Conservation (phyloP, 805 yeast genomes). For the Hanseniaspora nectarophila region DNA sequence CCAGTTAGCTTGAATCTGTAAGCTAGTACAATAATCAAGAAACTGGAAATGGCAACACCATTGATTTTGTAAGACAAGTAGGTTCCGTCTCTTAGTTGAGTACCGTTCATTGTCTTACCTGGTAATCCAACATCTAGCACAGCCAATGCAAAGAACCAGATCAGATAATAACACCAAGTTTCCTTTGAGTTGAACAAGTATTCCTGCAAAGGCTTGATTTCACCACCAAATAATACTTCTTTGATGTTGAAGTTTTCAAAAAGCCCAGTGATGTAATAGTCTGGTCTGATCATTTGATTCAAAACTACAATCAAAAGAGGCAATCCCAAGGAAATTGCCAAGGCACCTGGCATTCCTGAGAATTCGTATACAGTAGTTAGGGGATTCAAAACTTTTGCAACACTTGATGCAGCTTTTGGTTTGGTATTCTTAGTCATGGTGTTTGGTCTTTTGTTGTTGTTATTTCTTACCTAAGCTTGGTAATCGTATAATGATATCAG, state of each 20-base stretch:
- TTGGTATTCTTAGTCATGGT: background rate
- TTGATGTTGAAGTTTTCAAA: conserved; percentile 31
- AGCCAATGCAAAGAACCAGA: conserved; percentile 63
- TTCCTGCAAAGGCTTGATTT: conserved; percentile 27
- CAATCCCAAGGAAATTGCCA: conserved; percentile 50
- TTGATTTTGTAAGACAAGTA: conserved; percentile 65
- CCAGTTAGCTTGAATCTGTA: conserved; percentile 43
- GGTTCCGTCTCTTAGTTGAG: conserved; percentile 63
- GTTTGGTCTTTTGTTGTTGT: background rate
- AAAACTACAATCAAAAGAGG: conserved; percentile 53
- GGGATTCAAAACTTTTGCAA: conserved; percentile 53
- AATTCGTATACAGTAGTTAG: conserved; percentile 61
- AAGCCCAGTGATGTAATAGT: conserved; percentile 41
- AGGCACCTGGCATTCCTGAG: conserved; percentile 65
- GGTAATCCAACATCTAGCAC: conserved; percentile 55
- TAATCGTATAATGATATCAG: too few relatives aligned
- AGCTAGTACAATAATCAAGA: conserved; percentile 32
- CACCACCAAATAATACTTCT: conserved; percentile 26
- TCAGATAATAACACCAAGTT: conserved; percentile 52
- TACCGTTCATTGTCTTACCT: conserved; percentile 54
- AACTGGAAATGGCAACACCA: conserved; percentile 48
- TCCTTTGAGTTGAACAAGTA: conserved; percentile 32
- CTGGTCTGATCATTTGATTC: conserved; percentile 50
- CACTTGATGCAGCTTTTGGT: background rate
- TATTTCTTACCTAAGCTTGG: too few relatives aligned